These are phyloP conservation scores for Paspalum vaginatum DNA, from an alignment of 176 grass and related monocot species.

Conservation along the genomic window DNA sequence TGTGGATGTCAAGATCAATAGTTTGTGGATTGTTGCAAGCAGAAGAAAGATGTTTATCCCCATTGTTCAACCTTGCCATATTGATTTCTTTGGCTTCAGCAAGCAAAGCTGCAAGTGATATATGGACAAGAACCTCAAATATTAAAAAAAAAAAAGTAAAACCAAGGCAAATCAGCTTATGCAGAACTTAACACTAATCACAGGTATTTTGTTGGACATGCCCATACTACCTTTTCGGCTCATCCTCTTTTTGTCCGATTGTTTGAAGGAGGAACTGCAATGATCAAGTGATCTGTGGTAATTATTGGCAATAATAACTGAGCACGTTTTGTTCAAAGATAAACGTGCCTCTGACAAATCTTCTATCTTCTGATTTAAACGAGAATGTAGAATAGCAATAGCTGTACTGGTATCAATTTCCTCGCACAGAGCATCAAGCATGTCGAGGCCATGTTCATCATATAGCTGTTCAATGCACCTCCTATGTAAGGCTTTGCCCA, in stretches of 20 bases:
- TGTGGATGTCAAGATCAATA: constrained; percentile 32
- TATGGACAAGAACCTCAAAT: background rate
- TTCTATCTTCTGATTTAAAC: constrained; percentile 57
- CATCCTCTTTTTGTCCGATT: constrained; percentile 43
- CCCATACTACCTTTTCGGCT: constrained; percentile 44
- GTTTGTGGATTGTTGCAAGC: background rate
- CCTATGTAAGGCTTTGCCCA: constrained; percentile 48
- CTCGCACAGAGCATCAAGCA: constrained; percentile 39
- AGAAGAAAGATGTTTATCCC: constrained; percentile 4
- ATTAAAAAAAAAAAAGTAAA: background rate
- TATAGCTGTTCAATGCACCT: constrained; percentile 65
- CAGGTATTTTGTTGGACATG: background rate
- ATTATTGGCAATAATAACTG: constrained; percentile 35
- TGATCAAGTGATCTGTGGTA: constrained; percentile 54
- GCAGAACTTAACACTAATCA: constrained; percentile 7
- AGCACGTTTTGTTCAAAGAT: constrained; percentile 27
- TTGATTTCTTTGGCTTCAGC: constrained; percentile 46
- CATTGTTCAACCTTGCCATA: background rate
- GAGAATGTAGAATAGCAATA: constrained; percentile 49
- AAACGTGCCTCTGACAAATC: background rate
- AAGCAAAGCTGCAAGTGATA: constrained; percentile 44
- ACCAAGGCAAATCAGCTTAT: background rate
- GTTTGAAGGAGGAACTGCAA: constrained; percentile 49
- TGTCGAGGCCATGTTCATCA: constrained; percentile 36
- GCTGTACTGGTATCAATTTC: constrained; percentile 4